Percentiles rank a stretch among this genome's conserved stretches.
Evolutionary conservation across 1,139 yeast species (phyloP).

Genomic region (Magnusiomyces fungicola): DNA sequence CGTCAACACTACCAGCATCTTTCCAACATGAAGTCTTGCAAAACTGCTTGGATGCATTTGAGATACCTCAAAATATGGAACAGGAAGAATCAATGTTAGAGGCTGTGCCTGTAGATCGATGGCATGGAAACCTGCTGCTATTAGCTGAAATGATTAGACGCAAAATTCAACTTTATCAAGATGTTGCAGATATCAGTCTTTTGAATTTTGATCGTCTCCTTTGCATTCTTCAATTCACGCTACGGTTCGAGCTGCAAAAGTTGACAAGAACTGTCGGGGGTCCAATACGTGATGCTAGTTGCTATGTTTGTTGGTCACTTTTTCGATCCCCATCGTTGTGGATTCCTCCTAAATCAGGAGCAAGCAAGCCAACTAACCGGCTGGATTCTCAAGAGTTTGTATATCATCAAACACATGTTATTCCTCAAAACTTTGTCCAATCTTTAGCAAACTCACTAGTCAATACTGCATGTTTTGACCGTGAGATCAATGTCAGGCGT

Average conservation of each 20-base stretch:
- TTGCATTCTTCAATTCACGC: constrained; percentile 34
- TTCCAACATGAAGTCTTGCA: constrained; percentile 32
- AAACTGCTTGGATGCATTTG: constrained; percentile 16
- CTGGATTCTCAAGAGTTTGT: neutral
- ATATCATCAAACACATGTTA: too few species aligned
- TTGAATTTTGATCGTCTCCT: constrained; percentile 19
- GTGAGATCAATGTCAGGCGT: constrained; percentile 64
- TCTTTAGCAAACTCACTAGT: constrained; percentile 32
- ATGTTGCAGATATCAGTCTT: neutral
- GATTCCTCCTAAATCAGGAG: constrained; percentile 24
- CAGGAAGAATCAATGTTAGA: constrained; percentile 16
- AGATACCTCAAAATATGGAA: constrained; percentile 1
- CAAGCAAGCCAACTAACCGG: constrained; percentile 22
- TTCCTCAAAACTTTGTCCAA: neutral
- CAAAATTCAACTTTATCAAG: constrained; percentile 15
- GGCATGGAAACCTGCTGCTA: constrained; percentile 41
- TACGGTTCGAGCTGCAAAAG: constrained; percentile 47
- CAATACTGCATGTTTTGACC: constrained; percentile 55
- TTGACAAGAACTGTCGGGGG: constrained; percentile 50
- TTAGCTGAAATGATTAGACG: constrained; percentile 41
- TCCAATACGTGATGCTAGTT: constrained; percentile 76
- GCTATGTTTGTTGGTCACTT: constrained; percentile 68
- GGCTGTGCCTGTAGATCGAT: constrained; percentile 31
- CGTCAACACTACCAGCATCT: constrained; percentile 27
- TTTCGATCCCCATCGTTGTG: constrained; percentile 35